Evolutionary conservation across 2,329 filamentous ascomycete genomes (phyloP), one percentile per base, ranked within the genome.

Genomic region (Xylariaceae sp.): DNA sequence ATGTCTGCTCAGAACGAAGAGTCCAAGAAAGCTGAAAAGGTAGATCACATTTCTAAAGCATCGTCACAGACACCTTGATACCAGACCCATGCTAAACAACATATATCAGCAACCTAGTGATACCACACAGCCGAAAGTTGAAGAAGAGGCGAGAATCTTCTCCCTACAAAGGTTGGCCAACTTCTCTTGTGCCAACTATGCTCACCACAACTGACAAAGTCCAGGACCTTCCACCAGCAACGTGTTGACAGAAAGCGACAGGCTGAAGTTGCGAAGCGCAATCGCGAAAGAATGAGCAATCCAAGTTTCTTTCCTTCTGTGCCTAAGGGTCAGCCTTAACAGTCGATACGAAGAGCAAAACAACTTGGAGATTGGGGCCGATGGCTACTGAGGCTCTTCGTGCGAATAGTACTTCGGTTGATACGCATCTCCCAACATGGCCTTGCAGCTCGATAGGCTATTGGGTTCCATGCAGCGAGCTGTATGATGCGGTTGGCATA

Each of bases 291-390:
- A 34, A 64, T 95, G 45, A 83, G 79, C 48, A 85, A 89, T 57
- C 87, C 89, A 2, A 78, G 75, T 19, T 79, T 85, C 44, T 97
- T 97, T 57, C 93, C 93, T 1, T 85, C 87, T 32, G 89, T 93
- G 1, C 91, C 91, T 2, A 85, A 79, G 42, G 49, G 49, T 37
- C 39, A 54, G 16, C 55, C 57, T 34, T 60, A 39, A 52, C 34
- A 32, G 6, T 17, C 8, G 30, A 17, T n/a, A 9, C 16, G 8
- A 11, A 11, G 22, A 11, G 22, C 22, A 26, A n/a, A n/a, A n/a
- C n/a, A n/a, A n/a, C 22, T 11, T 26, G 6, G 22, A 11, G 22
- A 26, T 26, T 26, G 6, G 22, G 6, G 22, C 22, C 22, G 6
- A 6, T 26, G 22, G 22, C 22, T 6, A 26, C 22, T 26, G 22